Evolutionary conservation across 768 basidiomycete genomes (phyloP).

Genomic region (Boletellus sp.): DNA sequence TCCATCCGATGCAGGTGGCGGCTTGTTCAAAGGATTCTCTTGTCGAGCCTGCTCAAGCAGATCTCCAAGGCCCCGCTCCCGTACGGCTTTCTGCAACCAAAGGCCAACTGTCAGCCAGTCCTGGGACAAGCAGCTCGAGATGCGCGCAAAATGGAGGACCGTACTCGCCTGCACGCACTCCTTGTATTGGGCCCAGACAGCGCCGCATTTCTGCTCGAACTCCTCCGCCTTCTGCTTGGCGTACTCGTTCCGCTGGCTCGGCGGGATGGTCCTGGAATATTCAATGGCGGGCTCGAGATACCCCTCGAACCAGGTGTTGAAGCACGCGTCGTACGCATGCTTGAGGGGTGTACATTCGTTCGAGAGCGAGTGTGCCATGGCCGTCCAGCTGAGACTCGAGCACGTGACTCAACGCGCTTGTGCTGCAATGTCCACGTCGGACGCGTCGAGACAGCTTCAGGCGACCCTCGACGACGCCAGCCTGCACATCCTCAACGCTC

Average conservation of each 20-base stretch:
- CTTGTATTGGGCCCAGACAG: slow-evolving; percentile 76
- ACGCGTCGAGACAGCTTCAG: slow-evolving; percentile 25
- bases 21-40: slow-evolving; percentile 72
- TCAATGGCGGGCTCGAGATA: slow-evolving; percentile 81
- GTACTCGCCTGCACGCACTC: slow-evolving; percentile 74
- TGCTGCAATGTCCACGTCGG: slow-evolving; percentile 17
- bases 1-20: slow-evolving; percentile 33
- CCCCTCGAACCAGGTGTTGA: slow-evolving; percentile 97
- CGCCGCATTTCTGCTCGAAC: slow-evolving; percentile 83
- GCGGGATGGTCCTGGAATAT: slow-evolving; percentile 35
- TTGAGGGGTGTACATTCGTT: slow-evolving; percentile 88
- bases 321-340: slow-evolving; percentile 87
- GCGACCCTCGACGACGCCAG: slow-evolving; percentile 23
- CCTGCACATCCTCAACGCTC: slow-evolving; percentile 23
- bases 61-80: slow-evolving; percentile 70
- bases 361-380: slow-evolving; percentile 78
- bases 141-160: background rate
- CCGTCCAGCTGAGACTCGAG: background rate
- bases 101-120: background rate
- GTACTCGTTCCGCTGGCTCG: slow-evolving; percentile 52
- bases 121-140: background rate
- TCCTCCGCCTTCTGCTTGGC: slow-evolving; percentile 81
- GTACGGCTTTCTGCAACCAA: slow-evolving; percentile 63
- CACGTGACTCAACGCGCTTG: background rate
- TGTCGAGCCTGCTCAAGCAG: slow-evolving; percentile 76